phyloP scores from a whole-genome alignment of 495 filamentous ascomycete genomes.

The Tuber calosporum region DNA sequence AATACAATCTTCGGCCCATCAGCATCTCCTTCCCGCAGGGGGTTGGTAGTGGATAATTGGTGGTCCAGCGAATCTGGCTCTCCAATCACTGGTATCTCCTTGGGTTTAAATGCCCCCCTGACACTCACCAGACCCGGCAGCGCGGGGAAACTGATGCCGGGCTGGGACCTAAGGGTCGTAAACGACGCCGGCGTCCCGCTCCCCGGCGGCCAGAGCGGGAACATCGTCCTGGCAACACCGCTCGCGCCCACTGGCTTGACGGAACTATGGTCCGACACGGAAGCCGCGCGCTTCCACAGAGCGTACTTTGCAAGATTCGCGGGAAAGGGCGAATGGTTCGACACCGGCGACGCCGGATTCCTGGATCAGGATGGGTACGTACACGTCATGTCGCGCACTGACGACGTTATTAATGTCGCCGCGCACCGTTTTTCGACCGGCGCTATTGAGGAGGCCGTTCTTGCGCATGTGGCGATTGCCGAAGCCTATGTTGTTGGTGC shows the following conservation, averaged over 20 bases:
- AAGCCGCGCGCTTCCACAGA: slow-evolving; percentile 65
- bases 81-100: slow-evolving; percentile 74
- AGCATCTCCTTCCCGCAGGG: slow-evolving; percentile 22
- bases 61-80: slow-evolving; percentile 91
- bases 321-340: slow-evolving; percentile 61
- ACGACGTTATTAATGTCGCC: slow-evolving; percentile 94
- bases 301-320: slow-evolving; percentile 73
- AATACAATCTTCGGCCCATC: slow-evolving; percentile 51
- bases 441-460: slow-evolving; percentile 81
- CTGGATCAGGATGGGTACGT: slow-evolving; percentile 69
- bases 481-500: slow-evolving; percentile 81
- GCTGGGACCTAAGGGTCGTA: slow-evolving; percentile 77
- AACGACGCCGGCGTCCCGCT: slow-evolving; percentile 70
- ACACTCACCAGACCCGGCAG: slow-evolving; percentile 65
- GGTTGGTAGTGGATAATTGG: slow-evolving; percentile 85
- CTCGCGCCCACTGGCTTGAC: slow-evolving; percentile 80
- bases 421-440: slow-evolving; percentile 87
- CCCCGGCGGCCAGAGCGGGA: slow-evolving; percentile 66
- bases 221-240: slow-evolving; percentile 77
- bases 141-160: slow-evolving; percentile 82
- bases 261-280: slow-evolving; percentile 68
- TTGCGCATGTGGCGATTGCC: slow-evolving; percentile 65
- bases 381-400: slow-evolving; percentile 60
- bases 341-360: slow-evolving; percentile 85
- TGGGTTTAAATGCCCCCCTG: slow-evolving; percentile 42